These are phyloP conservation scores for Cyberlindnera xylosilytica DNA, from an alignment of 805 yeast genomes.

Conservation along the genomic window DNA sequence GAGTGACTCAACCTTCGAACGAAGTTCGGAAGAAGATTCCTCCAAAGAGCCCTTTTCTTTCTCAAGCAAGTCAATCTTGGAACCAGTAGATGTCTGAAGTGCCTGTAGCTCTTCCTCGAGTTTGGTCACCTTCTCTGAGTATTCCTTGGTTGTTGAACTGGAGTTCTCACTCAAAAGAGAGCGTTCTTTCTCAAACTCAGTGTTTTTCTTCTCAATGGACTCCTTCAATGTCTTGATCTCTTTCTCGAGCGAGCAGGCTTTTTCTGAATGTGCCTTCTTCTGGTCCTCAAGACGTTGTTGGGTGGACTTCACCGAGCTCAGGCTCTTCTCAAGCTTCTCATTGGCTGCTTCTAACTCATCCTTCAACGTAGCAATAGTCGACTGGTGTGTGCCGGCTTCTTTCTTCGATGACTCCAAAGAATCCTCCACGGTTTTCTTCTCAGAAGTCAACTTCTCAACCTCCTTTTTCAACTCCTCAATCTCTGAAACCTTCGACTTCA, in stretches of 20 bases:
- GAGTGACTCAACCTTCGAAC: slow-evolving; percentile 8
- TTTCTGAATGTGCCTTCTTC: slow-evolving; percentile 19
- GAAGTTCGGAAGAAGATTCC: slow-evolving; percentile 17
- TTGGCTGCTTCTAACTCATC: slow-evolving; percentile 4
- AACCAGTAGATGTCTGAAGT: slow-evolving; percentile 10
- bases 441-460: neutral
- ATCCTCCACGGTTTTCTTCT: slow-evolving; percentile 1
- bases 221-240: slow-evolving; percentile 31
- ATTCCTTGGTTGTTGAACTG: slow-evolving; percentile 46
- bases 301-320: slow-evolving; percentile 14
- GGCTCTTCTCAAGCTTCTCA: slow-evolving; percentile 14
- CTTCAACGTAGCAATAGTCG: slow-evolving; percentile 1
- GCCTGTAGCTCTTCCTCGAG: slow-evolving; percentile 35
- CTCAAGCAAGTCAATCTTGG: slow-evolving; percentile 10
- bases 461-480: slow-evolving; percentile 7
- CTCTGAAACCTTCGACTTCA: slow-evolving; percentile 12
- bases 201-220: slow-evolving; percentile 35
- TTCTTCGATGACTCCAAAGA: neutral
- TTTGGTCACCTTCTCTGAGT: slow-evolving; percentile 40
- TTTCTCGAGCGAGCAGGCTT: slow-evolving; percentile 26
- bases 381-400: neutral
- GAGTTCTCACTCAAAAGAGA: slow-evolving; percentile 45
- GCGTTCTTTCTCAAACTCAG: slow-evolving; percentile 51
- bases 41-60: slow-evolving; percentile 13
- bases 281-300: slow-evolving; percentile 22